These are phyloP conservation scores for Kazachstania psychrophila DNA, from an alignment of 805 yeast genomes.

Conservation along the genomic window DNA sequence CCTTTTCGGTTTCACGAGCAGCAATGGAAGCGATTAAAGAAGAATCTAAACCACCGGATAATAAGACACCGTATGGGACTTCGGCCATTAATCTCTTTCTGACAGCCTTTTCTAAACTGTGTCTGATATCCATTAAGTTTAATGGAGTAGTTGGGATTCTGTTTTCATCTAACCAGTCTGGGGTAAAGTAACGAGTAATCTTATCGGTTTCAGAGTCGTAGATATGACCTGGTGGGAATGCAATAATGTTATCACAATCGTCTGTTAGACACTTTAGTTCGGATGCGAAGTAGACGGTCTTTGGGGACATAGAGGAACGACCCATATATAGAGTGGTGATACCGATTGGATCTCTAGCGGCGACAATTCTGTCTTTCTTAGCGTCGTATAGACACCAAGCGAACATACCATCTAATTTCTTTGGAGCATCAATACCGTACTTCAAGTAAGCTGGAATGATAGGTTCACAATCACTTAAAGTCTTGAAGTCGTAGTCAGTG, in stretches of 20 bases:
- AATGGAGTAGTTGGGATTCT: slow-evolving; percentile 68
- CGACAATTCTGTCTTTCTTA: slow-evolving; percentile 74
- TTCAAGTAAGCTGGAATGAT: slow-evolving; percentile 87
- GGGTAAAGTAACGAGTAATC: slow-evolving; percentile 79
- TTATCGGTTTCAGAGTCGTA: slow-evolving; percentile 87
- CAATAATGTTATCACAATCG: slow-evolving; percentile 84
- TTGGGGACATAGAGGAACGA: slow-evolving; percentile 53
- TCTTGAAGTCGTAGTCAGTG: slow-evolving; percentile 65
- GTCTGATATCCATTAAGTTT: slow-evolving; percentile 64
- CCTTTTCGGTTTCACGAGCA: slow-evolving; percentile 83
- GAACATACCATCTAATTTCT: slow-evolving; percentile 93
- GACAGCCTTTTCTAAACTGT: slow-evolving; percentile 83
- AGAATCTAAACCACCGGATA: slow-evolving; percentile 96
- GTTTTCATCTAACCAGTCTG: slow-evolving; percentile 87
- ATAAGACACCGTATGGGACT: slow-evolving; percentile 95
- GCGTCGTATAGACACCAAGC: slow-evolving; percentile 90
- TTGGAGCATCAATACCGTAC: slow-evolving; percentile 85
- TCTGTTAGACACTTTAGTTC: slow-evolving; percentile 90
- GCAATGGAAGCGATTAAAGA: slow-evolving; percentile 95
- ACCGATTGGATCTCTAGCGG: slow-evolving; percentile 98
- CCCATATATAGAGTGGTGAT: slow-evolving; percentile 96
- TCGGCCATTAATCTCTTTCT: slow-evolving; percentile 99
- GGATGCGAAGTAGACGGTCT: slow-evolving; percentile 81
- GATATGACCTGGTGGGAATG: slow-evolving; percentile 98
- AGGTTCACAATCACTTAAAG: slow-evolving; percentile 94